These are phyloP conservation scores for Lactarius akahatsu DNA, from an alignment of 768 basidiomycete species.

Conservation along the genomic window DNA sequence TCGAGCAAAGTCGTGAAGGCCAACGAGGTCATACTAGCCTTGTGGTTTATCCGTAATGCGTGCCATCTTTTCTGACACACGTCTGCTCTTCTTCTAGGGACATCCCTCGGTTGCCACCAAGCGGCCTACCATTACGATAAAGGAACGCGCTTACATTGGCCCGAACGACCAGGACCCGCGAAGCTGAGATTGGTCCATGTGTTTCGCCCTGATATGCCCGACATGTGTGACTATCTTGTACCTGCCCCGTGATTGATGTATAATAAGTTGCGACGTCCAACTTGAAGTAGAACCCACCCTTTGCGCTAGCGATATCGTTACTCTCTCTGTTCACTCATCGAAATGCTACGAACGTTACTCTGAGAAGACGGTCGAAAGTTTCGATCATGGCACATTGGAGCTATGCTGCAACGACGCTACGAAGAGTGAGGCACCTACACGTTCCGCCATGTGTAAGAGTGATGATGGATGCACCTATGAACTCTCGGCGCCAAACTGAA, in stretches of 20 bases:
- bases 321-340: neutral
- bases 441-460: too few species aligned
- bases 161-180: neutral
- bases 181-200: slow-evolving; percentile 4
- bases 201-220: neutral
- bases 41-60: neutral
- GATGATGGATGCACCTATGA: neutral
- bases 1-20: neutral
- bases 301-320: neutral
- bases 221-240: neutral
- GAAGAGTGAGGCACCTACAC: too few species aligned
- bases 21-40: neutral
- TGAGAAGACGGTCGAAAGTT: neutral
- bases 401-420: too few species aligned
- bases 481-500: neutral
- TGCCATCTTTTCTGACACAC: slow-evolving; percentile 1
- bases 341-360: neutral
- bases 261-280: neutral
- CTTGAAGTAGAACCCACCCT: neutral
- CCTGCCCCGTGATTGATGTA: neutral
- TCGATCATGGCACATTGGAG: neutral
- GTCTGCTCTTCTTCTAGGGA: neutral
- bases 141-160: neutral
- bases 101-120: neutral
- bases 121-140: neutral